A percentile compares a stretch with the other conserved stretches of the same genome.
These are phyloP conservation scores for Aspergillus incahuasiensis DNA, from an alignment of 495 filamentous ascomycete genomes.

Conservation along the genomic window DNA sequence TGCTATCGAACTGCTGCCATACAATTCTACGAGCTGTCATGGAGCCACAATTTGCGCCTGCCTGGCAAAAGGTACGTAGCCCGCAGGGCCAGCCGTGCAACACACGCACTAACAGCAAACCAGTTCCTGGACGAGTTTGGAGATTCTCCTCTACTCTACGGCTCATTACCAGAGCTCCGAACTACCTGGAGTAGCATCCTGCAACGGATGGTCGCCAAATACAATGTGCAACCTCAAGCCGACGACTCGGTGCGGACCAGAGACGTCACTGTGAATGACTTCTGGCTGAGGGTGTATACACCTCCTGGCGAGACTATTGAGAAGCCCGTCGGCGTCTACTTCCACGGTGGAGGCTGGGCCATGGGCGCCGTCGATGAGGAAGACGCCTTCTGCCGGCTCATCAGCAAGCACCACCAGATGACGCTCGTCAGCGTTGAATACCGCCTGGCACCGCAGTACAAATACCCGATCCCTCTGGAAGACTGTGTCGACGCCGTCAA, in stretches of 20 bases:
- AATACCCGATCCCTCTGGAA: neutral
- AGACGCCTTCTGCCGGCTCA: neutral
- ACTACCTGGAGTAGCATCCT: neutral
- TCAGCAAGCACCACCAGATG: neutral
- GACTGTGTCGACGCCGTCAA: neutral
- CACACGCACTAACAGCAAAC: neutral
- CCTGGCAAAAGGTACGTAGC: neutral
- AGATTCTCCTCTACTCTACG: neutral
- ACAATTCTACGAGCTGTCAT: no score
- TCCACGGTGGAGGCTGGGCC: neutral
- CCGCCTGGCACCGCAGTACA: neutral
- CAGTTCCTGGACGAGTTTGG: neutral
- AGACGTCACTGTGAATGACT: neutral
- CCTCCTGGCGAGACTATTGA: neutral
- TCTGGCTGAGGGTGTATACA: neutral
- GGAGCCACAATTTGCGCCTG: neutral
- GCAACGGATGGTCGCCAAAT: neutral
- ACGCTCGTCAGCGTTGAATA: neutral
- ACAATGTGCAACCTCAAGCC: neutral
- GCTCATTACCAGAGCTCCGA: neutral
- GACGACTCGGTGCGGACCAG: neutral
- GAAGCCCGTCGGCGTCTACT: neutral
- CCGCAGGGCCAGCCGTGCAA: no score
- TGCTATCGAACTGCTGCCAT: no score
- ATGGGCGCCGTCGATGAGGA: slow-evolving; percentile 1